Base-by-base conservation (phyloP, 2,329 filamentous ascomycete genomes). In the Onygena corvina region DNA sequence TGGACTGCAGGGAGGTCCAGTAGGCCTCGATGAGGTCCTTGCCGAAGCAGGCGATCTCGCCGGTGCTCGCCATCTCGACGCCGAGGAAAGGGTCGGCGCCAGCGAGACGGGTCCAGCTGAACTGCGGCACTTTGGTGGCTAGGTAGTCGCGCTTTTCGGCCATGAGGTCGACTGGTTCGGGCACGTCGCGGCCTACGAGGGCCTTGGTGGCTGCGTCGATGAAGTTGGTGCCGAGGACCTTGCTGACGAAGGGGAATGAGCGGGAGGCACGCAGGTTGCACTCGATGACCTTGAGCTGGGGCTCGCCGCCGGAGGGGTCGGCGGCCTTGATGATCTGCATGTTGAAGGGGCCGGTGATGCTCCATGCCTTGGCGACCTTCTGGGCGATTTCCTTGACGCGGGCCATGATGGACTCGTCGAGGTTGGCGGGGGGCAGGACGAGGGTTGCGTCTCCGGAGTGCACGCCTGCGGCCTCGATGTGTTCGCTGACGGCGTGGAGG, bases 301-400 rank as follows among this genome's bases (percentile, higher is more conserved):
- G 79, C 62, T 83, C 77, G 50, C 82, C 83, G 51, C 84, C 84
- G 52, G 86, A 81, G 27, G 83, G 79, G 61, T 84, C 74, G 9
- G 86, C 76, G 30, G 85, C 87, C 74, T 94, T 94, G 77, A 98
- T 96, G 70, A 98, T 94, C 66, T 98, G 92, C 90, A 98, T 96
- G 77, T 98, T 98, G 80, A 96, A 98, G 52, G 92, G 92, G 49
- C 92, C 92, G 16, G 88, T 96, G 67, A 96, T 96, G 63, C 78
- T 88, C 87, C 90, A 95, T 44, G 92, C 92, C 71, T 92, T 85
- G 57, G 92, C 92, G 47, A 98, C 89, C 78, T 94, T 96, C 68
- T 89, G 71, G 12, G 92, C 90, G 59, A 98, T 96, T 59, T 86
- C 86, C 80, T 95, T 96, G 63, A 94, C 79, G 53, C 92, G 86